These are phyloP conservation scores for Coemansia sp. DNA, from an alignment of 192 early-diverging fungal species.

Conservation along the genomic window DNA sequence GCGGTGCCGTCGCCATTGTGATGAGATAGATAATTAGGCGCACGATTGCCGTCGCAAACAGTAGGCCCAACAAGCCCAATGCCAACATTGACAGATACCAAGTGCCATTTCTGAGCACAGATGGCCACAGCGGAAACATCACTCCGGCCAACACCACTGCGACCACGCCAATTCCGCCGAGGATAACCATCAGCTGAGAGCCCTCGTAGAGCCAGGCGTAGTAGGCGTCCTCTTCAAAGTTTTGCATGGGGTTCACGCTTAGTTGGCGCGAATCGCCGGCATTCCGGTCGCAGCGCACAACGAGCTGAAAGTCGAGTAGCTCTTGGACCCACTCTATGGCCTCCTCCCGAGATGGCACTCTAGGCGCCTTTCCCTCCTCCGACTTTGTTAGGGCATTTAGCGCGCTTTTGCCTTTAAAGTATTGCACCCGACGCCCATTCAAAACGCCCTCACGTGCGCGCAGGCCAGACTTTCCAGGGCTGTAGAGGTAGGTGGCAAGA, in stretches of 20 bases:
- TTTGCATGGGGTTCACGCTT: conserved; percentile 61
- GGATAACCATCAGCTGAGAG: conserved; percentile 74
- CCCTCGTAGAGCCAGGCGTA: conserved; percentile 95
- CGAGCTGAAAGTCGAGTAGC: conserved; percentile 72
- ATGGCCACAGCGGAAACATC: conserved; percentile 98
- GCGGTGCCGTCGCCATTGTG: conserved; percentile 68
- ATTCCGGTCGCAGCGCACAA: conserved; percentile 74
- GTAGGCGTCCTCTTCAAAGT: conserved; percentile 80
- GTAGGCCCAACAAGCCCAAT: conserved; percentile 83
- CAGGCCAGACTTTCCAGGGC: conserved; percentile 68
- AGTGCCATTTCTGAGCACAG: conserved; percentile 75
- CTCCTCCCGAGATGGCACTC: conserved; percentile 60
- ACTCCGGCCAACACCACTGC: conserved; percentile 86
- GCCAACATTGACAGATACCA: conserved; percentile 88
- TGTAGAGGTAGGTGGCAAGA: conserved; percentile 81
- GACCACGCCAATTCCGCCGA: conserved; percentile 81
- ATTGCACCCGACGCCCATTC: conserved; percentile 89
- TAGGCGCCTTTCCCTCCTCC: conserved; percentile 50
- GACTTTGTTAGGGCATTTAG: conserved; percentile 49
- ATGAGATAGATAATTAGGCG: conserved; percentile 85
- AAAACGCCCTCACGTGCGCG: conserved; percentile 84
- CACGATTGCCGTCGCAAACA: conserved; percentile 86
- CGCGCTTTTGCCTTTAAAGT: conserved; percentile 73
- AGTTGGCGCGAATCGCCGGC: conserved; percentile 57
- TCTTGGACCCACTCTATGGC: conserved; percentile 67